These are phyloP conservation scores for Naganishia vaughanmartiniae DNA, from an alignment of 768 basidiomycete genomes.

Conservation along the genomic window DNA sequence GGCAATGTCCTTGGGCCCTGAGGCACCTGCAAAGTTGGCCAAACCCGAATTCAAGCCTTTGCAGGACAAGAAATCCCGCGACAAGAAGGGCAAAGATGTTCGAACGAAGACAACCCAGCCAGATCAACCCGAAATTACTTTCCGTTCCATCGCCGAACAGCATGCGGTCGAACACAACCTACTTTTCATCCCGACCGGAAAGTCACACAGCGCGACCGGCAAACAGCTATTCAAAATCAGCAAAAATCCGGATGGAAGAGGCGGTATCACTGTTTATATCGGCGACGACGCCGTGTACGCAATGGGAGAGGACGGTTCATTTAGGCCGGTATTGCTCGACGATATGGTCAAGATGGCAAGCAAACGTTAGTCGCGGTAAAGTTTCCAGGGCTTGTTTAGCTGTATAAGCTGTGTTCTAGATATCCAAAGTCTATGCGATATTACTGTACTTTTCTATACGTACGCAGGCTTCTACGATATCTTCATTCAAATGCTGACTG, in stretches of 20 bases:
- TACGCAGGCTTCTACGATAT: background rate
- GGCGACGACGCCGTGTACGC: conserved; percentile 93
- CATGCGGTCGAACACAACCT: conserved; percentile 79
- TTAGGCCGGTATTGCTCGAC: conserved; percentile 76
- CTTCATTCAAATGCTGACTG: background rate
- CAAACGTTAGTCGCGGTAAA: background rate
- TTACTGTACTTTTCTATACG: conserved; percentile 4
- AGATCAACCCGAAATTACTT: conserved; percentile 68
- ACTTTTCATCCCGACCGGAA: conserved; percentile 82
- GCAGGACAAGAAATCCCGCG: conserved; percentile 46
- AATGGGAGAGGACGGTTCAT: conserved; percentile 56
- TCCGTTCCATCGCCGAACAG: conserved; percentile 89
- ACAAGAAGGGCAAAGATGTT: conserved; percentile 53
- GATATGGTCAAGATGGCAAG: conserved; percentile 67
- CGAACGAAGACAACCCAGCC: conserved; percentile 25
- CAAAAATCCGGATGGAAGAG: conserved; percentile 71
- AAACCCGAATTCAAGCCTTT: conserved; percentile 62
- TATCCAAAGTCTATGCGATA: background rate
- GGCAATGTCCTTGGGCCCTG: conserved; percentile 79
- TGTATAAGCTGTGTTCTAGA: background rate
- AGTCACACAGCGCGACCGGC: conserved; percentile 75
- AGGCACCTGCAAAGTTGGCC: conserved; percentile 59
- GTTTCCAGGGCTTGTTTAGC: background rate
- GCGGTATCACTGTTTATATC: conserved; percentile 84
- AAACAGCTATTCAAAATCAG: conserved; percentile 88